Base-by-base conservation (phyloP, 2,329 filamentous ascomycete species). In the Zasmidium angulare region DNA sequence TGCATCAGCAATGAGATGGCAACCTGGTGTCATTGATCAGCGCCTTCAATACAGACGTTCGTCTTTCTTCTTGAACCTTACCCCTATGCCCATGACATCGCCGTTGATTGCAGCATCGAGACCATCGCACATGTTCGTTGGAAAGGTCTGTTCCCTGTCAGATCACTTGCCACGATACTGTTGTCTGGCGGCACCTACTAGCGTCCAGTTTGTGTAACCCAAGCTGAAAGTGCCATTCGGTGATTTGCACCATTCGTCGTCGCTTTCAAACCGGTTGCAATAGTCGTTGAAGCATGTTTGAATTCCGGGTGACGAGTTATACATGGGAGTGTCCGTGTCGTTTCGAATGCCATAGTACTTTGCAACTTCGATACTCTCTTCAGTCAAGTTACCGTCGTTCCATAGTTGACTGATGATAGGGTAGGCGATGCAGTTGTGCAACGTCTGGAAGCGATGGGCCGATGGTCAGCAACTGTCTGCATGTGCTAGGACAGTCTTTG, bases 1-100 rank as follows among this genome's bases (percentile, higher is more conserved):
- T 64, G 63, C 59, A 63, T 58, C 29, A 64, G n/a, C 26, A 64
- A 64, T 11, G 59, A 59, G 10, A 66, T 46, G 40, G 64, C 59
- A 50, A 65, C 59, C 59, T 61, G 31, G 58, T 17, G 17, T 11
- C 17, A 14, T 9, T 19, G 22, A 22, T 26, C 48, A 43, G 36
- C n/a, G 36, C 14, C 4, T 29, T 11, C n/a, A 17, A 43, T 17
- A n/a, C 36, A 43, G 7, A 17, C 26, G 4, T 11, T 29, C 26
- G 26, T 29, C 26, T 6, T 29, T 11, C 11, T 29, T 4, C 26
- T 29, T 11, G 6, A 29, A 11, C 4, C 22, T 50, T 26, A 50
- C 63, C n/a, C 36, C 36, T 17, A 43, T 43, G 4, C 36, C 63
- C 20, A 61, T 61, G 31, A 65, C 57, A 23, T 63, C 61, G 17